Conservation (phyloP, 352 stramenopile species). For the Detonula confervacea region DNA sequence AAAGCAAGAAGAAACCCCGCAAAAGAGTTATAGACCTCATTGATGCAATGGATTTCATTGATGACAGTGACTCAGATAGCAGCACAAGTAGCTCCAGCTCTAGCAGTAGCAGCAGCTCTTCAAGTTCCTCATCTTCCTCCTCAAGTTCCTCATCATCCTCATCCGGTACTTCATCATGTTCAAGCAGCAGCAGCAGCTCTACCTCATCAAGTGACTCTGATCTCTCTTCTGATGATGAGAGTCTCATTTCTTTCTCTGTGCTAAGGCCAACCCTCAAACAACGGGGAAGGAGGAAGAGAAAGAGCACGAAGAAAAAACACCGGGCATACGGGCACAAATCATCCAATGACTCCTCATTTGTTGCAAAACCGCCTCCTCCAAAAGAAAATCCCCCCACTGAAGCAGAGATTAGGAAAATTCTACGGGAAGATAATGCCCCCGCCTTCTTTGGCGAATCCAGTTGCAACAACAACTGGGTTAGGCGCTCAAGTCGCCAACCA, state of each 20-base stretch:
- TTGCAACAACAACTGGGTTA: slow-evolving; percentile 70
- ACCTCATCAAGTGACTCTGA: slow-evolving; percentile 34
- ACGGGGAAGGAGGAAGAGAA: slow-evolving; percentile 24
- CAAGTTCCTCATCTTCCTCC: slow-evolving; percentile 18
- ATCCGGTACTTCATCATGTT: slow-evolving; percentile 32
- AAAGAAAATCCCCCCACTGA: slow-evolving; percentile 63
- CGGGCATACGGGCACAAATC: slow-evolving; percentile 32
- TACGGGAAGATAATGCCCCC: slow-evolving; percentile 76
- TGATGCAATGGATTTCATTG: slow-evolving; percentile 15
- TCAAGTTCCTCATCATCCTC: slow-evolving; percentile 35
- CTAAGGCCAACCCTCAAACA: slow-evolving; percentile 11
- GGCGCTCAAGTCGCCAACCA: slow-evolving; percentile 82
- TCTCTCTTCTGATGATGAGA: slow-evolving; percentile 41
- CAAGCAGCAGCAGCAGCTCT: slow-evolving; percentile 18
- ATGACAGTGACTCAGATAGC: slow-evolving; percentile 38
- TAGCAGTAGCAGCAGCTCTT: slow-evolving; percentile 23
- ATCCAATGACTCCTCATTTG: slow-evolving; percentile 31
- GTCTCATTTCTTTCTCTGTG: not conserved
- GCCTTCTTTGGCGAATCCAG: slow-evolving; percentile 35
- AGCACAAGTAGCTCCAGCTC: slow-evolving; percentile 20
- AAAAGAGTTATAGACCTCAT: slow-evolving; percentile 11
- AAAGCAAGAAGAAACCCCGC: slow-evolving; percentile 13
- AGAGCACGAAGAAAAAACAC: slow-evolving; percentile 21
- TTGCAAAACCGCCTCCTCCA: slow-evolving; percentile 34
- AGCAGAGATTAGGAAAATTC: slow-evolving; percentile 70